Conservation (phyloP, 495 filamentous ascomycete species). For the Lasiosphaeria miniovina region DNA sequence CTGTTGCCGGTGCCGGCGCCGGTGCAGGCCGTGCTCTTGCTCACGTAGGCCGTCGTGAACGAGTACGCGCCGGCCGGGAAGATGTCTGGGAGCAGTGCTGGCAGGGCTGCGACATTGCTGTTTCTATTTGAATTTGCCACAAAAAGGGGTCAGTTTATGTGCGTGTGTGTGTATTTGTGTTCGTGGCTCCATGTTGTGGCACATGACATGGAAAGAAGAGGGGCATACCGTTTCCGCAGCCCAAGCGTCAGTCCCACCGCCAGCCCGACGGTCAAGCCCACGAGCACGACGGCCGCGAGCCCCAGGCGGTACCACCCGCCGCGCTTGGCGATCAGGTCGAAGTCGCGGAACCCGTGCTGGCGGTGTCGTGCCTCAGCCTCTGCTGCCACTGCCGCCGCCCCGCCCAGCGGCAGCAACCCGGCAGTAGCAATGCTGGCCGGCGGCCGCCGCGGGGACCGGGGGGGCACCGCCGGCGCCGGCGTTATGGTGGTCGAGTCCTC, state of each 20-base stretch:
- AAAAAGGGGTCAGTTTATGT: too few species aligned
- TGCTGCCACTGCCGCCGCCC: too few species aligned
- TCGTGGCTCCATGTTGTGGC: too few species aligned
- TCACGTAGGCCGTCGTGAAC: conserved; percentile 53
- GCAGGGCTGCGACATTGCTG: conserved; percentile 2
- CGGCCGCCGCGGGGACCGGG: conserved; percentile 15
- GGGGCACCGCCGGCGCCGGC: conserved; percentile 10
- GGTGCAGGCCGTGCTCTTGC: conserved; percentile 47
- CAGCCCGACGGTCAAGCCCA: conserved; percentile 39
- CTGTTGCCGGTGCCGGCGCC: conserved; percentile 39
- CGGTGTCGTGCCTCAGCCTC: neutral
- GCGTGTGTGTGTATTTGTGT: too few species aligned
- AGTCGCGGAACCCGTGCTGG: neutral
- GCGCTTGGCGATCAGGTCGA: conserved; percentile 19
- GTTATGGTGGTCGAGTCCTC: conserved; percentile 14
- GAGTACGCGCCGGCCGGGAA: conserved; percentile 58
- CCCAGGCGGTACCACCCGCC: conserved; percentile 43
- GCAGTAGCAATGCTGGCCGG: neutral
- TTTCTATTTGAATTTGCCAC: too few species aligned
- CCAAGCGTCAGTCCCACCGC: conserved; percentile 44
- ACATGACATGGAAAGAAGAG: neutral
- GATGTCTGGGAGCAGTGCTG: conserved; percentile 8
- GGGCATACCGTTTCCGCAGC: conserved; percentile 32
- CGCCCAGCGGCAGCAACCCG: too few species aligned
- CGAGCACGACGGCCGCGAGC: conserved; percentile 27